Conservation (phyloP, 1,284 basidiomycete species). For the Leccinum insigne region DNA sequence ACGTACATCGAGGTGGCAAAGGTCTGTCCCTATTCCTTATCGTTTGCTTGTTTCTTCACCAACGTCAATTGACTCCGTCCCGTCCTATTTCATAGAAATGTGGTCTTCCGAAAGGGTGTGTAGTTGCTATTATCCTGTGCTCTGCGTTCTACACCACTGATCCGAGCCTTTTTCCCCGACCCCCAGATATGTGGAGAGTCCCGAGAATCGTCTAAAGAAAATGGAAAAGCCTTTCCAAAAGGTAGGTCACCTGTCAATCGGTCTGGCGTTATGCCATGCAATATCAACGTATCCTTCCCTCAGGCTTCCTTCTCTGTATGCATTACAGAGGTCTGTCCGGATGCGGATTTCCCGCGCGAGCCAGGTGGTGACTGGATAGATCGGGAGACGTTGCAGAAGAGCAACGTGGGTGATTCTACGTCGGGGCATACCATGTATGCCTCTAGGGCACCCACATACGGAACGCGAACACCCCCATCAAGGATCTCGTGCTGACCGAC, state of each 20-base stretch:
- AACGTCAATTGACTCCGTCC: conserved; percentile 1
- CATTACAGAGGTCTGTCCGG: conserved; percentile 45
- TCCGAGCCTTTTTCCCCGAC: neutral
- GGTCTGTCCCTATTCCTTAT: conserved; percentile 39
- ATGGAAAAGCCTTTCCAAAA: conserved; percentile 67
- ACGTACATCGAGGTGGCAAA: conserved; percentile 76
- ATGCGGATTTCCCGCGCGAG: conserved; percentile 48
- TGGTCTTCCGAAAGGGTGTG: conserved; percentile 81
- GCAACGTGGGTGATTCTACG: conserved; percentile 20
- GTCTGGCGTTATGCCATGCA: neutral
- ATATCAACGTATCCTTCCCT: neutral
- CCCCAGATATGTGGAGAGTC: conserved; percentile 65
- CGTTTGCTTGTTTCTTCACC: neutral
- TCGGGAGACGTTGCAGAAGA: conserved; percentile 40
- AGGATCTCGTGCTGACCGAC: conserved; percentile 34
- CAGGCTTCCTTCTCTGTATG: neutral
- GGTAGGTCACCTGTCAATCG: conserved; percentile 33
- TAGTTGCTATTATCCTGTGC: neutral
- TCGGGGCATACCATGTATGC: conserved; percentile 13
- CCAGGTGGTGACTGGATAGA: conserved; percentile 37
- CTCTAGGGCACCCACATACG: conserved; percentile 4
- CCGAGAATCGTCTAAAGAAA: conserved; percentile 71
- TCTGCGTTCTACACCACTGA: neutral
- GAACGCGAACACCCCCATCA: conserved; percentile 6
- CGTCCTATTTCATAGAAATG: conserved; percentile 55